phyloP scores from a whole-genome alignment of 23 red algal species.

The Gracilaria caudata region DNA sequence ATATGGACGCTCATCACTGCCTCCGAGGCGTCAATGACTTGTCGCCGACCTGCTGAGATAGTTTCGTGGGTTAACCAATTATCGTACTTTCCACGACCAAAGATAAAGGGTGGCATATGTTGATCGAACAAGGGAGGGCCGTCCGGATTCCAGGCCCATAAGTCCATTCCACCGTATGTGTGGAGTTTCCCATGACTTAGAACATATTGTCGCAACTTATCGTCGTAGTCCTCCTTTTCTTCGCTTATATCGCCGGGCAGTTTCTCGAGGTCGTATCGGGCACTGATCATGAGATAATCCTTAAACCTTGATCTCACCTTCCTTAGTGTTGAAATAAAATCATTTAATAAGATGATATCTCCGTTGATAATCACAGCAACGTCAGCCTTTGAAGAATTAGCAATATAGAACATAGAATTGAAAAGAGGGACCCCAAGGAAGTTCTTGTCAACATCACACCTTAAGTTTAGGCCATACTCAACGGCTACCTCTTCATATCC shows the following conservation, averaged over 20 bases:
- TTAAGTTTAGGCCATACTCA: conserved; percentile 68
- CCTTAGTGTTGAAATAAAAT: conserved; percentile 77
- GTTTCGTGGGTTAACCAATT: conserved; percentile 98
- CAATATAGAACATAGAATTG: conserved; percentile 91
- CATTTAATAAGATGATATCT: conserved; percentile 85
- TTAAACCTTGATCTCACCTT: conserved; percentile 73
- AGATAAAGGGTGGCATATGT: conserved; percentile 90
- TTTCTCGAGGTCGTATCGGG: conserved; percentile 87
- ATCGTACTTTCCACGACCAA: conserved; percentile 97
- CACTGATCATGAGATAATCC: conserved; percentile 85
- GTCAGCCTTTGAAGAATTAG: conserved; percentile 66
- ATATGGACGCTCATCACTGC: conserved; percentile 80
- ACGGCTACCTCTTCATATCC: conserved; percentile 78
- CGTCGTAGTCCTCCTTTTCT: conserved; percentile 22
- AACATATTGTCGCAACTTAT: conserved; percentile 41
- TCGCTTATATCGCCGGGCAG: conserved; percentile 52
- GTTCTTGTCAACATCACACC: conserved; percentile 83
- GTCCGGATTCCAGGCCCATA: conserved; percentile 91
- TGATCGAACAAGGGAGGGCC: conserved; percentile 76
- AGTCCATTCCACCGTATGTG: conserved; percentile 96
- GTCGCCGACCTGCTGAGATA: conserved; percentile 69
- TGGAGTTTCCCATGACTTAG: conserved; percentile 79
- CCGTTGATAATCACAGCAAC: conserved; percentile 90
- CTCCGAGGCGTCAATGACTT: conserved; percentile 92
- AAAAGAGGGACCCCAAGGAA: conserved; percentile 95